These are phyloP conservation scores for Pichia exigua DNA, from an alignment of 805 yeast species.

Conservation along the genomic window DNA sequence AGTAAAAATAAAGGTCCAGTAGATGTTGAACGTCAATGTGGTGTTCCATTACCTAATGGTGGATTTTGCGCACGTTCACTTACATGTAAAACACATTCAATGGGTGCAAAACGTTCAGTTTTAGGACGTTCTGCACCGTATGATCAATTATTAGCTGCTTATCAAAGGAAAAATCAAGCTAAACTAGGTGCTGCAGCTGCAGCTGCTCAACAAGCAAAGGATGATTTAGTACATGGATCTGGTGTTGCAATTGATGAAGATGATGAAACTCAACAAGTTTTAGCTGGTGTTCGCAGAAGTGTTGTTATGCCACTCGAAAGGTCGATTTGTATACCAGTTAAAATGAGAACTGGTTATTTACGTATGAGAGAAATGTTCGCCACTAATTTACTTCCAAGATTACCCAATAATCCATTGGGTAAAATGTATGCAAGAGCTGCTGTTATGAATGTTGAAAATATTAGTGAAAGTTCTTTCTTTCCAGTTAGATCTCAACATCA, in stretches of 20 bases:
- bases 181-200: conserved; percentile 79
- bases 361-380: conserved; percentile 94
- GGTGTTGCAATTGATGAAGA: conserved; percentile 64
- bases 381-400: conserved; percentile 64
- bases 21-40: conserved; percentile 91
- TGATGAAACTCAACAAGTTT: conserved; percentile 85
- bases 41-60: conserved; percentile 90
- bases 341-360: conserved; percentile 64
- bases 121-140: conserved; percentile 90
- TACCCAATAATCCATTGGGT: conserved; percentile 53
- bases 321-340: conserved; percentile 59
- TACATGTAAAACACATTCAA: conserved; percentile 95
- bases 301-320: conserved; percentile 80
- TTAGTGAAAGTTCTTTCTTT: conserved; percentile 50
- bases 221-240: conserved; percentile 46
- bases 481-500: conserved; percentile 44
- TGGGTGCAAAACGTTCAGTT: conserved; percentile 97
- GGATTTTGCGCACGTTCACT: conserved; percentile 92
- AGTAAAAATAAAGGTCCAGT: conserved; percentile 71
- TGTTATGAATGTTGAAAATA: conserved; percentile 61
- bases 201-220: conserved; percentile 68
- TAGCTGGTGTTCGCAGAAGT: conserved; percentile 79
- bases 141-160: conserved; percentile 78
- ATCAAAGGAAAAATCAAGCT: conserved; percentile 89
- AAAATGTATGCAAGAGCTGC: conserved; percentile 77